A percentile compares a stretch with the other conserved stretches of the same genome.
phyloP scores from a whole-genome alignment of 2,329 filamentous ascomycete genomes.

The Colletotrichum echinochloae region DNA sequence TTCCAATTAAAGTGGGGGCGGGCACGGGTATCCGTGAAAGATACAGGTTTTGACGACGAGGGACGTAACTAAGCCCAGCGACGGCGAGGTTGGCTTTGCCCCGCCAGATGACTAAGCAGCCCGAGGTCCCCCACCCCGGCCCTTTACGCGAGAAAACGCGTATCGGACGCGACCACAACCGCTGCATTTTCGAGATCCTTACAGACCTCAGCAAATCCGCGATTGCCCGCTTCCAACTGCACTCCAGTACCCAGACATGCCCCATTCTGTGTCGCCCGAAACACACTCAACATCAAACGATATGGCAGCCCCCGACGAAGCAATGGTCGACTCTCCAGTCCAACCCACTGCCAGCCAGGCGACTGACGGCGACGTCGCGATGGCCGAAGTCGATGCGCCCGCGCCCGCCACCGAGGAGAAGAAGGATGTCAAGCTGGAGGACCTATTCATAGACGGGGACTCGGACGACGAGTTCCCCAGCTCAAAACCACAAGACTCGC shows the following conservation, averaged over 20 bases:
- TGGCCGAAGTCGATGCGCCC: conserved; percentile 52
- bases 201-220: not conserved
- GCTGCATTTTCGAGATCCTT: conserved; percentile 21
- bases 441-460: conserved; percentile 69
- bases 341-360: conserved; percentile 47
- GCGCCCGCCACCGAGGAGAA: conserved; percentile 47
- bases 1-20: too few relatives aligned
- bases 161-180: conserved; percentile 26
- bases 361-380: conserved; percentile 54
- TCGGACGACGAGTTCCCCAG: conserved; percentile 73
- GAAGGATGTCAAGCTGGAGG: conserved; percentile 66
- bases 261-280: conserved; percentile 57
- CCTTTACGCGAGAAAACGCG: conserved; percentile 42
- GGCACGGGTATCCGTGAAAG: too few relatives aligned
- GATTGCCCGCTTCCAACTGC: not conserved
- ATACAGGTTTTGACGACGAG: not conserved
- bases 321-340: conserved; percentile 49
- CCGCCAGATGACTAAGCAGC: conserved; percentile 28
- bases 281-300: conserved; percentile 45
- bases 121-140: not conserved
- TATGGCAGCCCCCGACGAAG: conserved; percentile 48
- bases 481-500: conserved; percentile 56
- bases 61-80: not conserved
- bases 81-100: not conserved
- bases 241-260: conserved; percentile 51